Percentiles rank a stretch among this genome's conserved stretches.
Conservation (phyloP, 2,329 filamentous ascomycete species). For the Sarocladium brachiariae region DNA sequence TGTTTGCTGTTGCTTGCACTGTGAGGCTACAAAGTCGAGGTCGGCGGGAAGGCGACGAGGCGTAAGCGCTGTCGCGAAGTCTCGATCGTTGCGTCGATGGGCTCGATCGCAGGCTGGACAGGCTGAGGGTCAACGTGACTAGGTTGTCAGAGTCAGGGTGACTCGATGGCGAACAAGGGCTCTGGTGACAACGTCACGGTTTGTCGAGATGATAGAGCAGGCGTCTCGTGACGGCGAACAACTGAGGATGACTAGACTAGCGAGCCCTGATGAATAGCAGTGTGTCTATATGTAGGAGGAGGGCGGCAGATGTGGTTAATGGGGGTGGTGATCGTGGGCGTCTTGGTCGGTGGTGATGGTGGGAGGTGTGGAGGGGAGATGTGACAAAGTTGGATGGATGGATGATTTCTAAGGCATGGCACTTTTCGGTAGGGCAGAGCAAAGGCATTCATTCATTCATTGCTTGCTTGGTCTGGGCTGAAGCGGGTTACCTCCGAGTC, state of each 20-base stretch:
- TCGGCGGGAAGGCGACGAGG: neutral
- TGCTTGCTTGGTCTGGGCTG: neutral
- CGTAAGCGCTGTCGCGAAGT: neutral
- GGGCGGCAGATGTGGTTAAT: neutral
- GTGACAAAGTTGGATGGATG: neutral
- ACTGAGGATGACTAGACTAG: neutral
- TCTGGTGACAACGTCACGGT: neutral
- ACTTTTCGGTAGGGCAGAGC: too few species aligned
- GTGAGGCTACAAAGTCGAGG: neutral
- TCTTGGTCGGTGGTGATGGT: neutral
- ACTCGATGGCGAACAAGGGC: neutral
- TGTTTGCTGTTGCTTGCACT: neutral
- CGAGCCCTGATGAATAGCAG: neutral
- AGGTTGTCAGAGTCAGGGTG: neutral
- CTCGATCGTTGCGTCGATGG: neutral
- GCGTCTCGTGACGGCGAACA: neutral
- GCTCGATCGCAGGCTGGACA: constrained; percentile 5
- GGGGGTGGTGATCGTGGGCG: neutral
- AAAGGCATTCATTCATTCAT: too few species aligned
- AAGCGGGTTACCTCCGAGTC: too few species aligned
- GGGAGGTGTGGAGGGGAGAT: neutral
- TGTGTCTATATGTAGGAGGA: neutral
- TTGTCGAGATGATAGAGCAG: neutral
- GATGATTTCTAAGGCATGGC: neutral
- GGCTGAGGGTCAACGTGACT: constrained; percentile 7